Evolutionary conservation across 768 basidiomycete species (phyloP).

Genomic region (Cyclocybe aegerita): DNA sequence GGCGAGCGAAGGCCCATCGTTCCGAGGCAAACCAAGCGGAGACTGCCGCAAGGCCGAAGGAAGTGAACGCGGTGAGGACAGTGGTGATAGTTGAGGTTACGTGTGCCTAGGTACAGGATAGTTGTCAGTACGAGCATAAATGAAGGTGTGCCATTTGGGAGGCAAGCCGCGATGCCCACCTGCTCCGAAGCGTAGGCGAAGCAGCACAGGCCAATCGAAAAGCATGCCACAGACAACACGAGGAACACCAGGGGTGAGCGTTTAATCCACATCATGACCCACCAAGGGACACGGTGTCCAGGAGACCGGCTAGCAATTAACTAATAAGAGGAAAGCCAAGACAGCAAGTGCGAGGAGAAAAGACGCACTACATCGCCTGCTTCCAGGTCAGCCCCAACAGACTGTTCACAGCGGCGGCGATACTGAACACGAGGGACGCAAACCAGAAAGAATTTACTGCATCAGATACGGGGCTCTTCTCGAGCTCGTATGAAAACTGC

Average conservation of each 20-base stretch:
- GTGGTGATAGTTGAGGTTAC: conserved; percentile 73
- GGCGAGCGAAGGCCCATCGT: conserved; percentile 59
- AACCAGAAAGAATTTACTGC: conserved; percentile 77
- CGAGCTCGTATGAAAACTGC: conserved; percentile 60
- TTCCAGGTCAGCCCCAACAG: conserved; percentile 79
- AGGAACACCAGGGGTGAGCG: conserved; percentile 81
- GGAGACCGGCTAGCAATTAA: conserved; percentile 58
- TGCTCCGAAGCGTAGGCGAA: conserved; percentile 76
- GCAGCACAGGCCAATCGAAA: conserved; percentile 74
- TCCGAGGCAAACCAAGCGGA: conserved; percentile 76
- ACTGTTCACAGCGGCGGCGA: conserved; percentile 75
- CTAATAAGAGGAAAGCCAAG: conserved; percentile 2
- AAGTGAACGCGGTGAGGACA: conserved; percentile 73
- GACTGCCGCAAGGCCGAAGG: conserved; percentile 68
- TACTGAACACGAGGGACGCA: conserved; percentile 72
- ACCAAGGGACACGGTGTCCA: conserved; percentile 76
- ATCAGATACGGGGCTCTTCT: conserved; percentile 34
- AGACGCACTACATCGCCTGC: conserved; percentile 77
- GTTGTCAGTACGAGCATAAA: background rate
- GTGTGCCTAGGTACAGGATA: conserved; percentile 36
- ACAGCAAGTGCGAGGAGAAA: conserved; percentile 1
- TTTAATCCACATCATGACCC: conserved; percentile 87
- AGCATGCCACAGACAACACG: conserved; percentile 81
- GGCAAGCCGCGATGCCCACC: conserved; percentile 33
- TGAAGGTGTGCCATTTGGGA: background rate